Evolutionary conservation across 345 rosid genomes (phyloP).

Genomic region (Excoecaria agallocha): DNA sequence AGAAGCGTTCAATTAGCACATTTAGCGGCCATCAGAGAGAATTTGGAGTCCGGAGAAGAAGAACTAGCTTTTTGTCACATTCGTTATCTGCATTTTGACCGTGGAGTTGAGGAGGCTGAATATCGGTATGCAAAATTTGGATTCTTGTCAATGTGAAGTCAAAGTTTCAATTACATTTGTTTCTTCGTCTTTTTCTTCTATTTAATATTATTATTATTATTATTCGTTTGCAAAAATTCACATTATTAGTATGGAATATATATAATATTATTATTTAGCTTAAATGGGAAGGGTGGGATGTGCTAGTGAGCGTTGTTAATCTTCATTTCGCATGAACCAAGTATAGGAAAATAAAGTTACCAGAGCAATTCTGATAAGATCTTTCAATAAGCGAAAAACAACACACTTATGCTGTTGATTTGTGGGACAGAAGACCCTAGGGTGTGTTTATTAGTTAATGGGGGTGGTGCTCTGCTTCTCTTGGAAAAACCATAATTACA

Average conservation of each 20-base stretch:
- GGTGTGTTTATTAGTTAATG: neutral
- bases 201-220: too few relatives aligned
- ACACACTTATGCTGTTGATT: too few relatives aligned
- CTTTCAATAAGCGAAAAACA: neutral
- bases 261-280: neutral
- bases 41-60: slow-evolving; percentile 45
- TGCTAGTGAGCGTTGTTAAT: neutral
- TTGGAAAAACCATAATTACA: neutral
- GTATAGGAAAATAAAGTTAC: neutral
- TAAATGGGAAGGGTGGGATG: neutral
- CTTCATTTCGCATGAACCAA: neutral
- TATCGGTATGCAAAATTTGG: slow-evolving; percentile 50
- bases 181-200: neutral
- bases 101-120: slow-evolving; percentile 63
- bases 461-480: neutral
- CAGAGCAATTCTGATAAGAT: neutral
- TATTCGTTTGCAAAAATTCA: neutral
- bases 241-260: neutral
- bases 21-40: slow-evolving; percentile 58
- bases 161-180: neutral
- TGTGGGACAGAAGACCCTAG: neutral
- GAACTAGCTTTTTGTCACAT: slow-evolving; percentile 54
- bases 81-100: slow-evolving; percentile 64
- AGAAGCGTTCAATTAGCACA: slow-evolving; percentile 68
- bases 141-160: neutral